Conservation (phyloP, 2,329 filamentous ascomycete species). For the Diaporthe longicolla region DNA sequence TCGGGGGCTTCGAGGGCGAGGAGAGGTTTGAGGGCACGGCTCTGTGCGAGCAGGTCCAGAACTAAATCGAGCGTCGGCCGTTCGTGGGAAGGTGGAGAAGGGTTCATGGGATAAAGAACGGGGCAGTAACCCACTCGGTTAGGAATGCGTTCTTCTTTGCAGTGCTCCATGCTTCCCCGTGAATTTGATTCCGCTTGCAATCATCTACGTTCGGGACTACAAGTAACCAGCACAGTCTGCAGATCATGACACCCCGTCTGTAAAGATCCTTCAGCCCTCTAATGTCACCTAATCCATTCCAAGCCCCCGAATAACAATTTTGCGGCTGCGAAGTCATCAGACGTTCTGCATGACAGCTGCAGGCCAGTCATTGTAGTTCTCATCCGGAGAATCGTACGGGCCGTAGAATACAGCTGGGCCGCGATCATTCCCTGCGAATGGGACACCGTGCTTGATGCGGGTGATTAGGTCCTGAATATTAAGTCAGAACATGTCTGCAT, state of each 20-base stretch:
- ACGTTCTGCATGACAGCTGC: neutral
- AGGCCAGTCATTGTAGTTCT: slow-evolving; percentile 1
- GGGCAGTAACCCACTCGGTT: too few relatives aligned
- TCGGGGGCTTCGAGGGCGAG: neutral
- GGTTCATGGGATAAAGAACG: neutral
- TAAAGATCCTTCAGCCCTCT: too few relatives aligned
- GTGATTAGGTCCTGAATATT: too few relatives aligned
- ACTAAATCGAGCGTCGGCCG: neutral
- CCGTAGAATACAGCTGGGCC: too few relatives aligned
- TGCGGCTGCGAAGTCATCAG: too few relatives aligned
- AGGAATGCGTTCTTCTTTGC: neutral
- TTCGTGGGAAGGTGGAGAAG: neutral
- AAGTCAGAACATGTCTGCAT: too few relatives aligned
- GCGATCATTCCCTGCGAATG: too few relatives aligned
- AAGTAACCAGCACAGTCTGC: neutral
- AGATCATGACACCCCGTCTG: neutral
- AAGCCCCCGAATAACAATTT: too few relatives aligned
- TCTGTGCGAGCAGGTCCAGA: neutral
- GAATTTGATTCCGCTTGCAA: neutral
- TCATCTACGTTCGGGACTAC: too few relatives aligned
- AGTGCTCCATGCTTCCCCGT: neutral
- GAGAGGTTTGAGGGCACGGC: neutral
- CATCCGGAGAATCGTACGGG: too few relatives aligned
- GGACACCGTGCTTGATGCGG: too few relatives aligned
- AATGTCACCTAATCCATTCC: too few relatives aligned